A percentile compares a stretch with the other conserved stretches of the same genome.
phyloP scores from a whole-genome alignment of 768 basidiomycete species.

The Leccinum longicurvipes region DNA sequence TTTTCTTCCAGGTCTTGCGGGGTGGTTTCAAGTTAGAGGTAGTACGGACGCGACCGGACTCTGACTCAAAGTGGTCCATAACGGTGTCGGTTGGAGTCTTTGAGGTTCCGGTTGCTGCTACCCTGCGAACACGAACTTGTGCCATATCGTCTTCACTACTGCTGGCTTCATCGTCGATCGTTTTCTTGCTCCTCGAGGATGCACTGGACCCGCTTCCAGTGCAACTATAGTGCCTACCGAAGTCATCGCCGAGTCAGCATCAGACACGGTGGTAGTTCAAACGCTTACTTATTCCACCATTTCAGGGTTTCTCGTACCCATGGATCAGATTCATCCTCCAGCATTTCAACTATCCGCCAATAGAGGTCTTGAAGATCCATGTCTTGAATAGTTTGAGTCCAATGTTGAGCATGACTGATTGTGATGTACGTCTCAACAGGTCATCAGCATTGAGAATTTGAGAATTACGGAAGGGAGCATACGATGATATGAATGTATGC shows the following conservation, averaged over 20 bases:
- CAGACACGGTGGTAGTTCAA: neutral
- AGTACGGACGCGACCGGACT: too few relatives aligned
- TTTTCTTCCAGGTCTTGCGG: too few relatives aligned
- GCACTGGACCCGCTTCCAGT: neutral
- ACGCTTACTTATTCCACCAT: conserved; percentile 4
- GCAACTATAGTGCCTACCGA: neutral
- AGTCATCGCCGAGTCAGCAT: neutral
- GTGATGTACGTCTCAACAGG: neutral
- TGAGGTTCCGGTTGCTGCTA: neutral
- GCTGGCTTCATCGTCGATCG: neutral
- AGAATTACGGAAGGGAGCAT: neutral
- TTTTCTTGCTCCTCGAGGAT: neutral
- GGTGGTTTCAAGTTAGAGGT: too few relatives aligned
- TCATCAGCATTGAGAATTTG: neutral
- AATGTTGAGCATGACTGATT: neutral
- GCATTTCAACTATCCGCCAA: neutral
- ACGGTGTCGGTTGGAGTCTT: neutral
- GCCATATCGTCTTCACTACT: neutral
- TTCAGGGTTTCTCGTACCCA: neutral
- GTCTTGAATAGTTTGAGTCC: neutral
- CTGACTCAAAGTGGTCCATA: neutral
- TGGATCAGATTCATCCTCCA: neutral
- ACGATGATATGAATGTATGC: conserved; percentile 4
- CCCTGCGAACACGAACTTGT: neutral
- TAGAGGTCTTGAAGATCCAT: conserved; percentile 4